Evolutionary conservation across 768 basidiomycete species (phyloP).

Genomic region (Suillus fuscotomentosus): DNA sequence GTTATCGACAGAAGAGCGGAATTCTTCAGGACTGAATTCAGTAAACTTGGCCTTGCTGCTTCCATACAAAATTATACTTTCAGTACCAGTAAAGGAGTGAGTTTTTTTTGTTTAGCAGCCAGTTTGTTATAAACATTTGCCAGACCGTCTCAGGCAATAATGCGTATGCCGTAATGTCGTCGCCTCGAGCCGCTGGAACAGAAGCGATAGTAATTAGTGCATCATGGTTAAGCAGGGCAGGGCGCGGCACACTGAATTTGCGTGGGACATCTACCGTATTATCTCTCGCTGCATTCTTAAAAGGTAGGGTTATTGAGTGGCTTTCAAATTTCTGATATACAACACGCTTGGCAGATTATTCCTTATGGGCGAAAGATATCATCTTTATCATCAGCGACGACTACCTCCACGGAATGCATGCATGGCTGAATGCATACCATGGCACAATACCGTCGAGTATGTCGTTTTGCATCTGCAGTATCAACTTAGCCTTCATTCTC

Average conservation of each 20-base stretch:
- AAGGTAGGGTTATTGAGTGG: slow-evolving; percentile 51
- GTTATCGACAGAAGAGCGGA: slow-evolving; percentile 54
- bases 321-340: not conserved
- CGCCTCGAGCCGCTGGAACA: slow-evolving; percentile 88
- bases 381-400: slow-evolving; percentile 88
- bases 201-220: slow-evolving; percentile 93
- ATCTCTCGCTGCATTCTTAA: slow-evolving; percentile 79
- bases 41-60: slow-evolving; percentile 69
- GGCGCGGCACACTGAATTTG: slow-evolving; percentile 64
- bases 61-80: slow-evolving; percentile 71
- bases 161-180: slow-evolving; percentile 76
- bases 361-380: slow-evolving; percentile 94
- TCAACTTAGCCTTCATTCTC: not conserved
- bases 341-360: slow-evolving; percentile 55
- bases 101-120: not conserved
- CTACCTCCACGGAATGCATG: slow-evolving; percentile 89
- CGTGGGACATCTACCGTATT: slow-evolving; percentile 86
- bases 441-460: slow-evolving; percentile 63
- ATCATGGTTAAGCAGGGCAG: slow-evolving; percentile 76
- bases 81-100: slow-evolving; percentile 48
- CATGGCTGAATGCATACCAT: slow-evolving; percentile 87
- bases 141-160: slow-evolving; percentile 69
- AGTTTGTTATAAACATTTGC: slow-evolving; percentile 4
- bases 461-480: slow-evolving; percentile 8
- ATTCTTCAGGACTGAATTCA: slow-evolving; percentile 63